These are phyloP conservation scores for Aristolochia fimbriata DNA, from an alignment of 164 flowering plant species.

Conservation along the genomic window DNA sequence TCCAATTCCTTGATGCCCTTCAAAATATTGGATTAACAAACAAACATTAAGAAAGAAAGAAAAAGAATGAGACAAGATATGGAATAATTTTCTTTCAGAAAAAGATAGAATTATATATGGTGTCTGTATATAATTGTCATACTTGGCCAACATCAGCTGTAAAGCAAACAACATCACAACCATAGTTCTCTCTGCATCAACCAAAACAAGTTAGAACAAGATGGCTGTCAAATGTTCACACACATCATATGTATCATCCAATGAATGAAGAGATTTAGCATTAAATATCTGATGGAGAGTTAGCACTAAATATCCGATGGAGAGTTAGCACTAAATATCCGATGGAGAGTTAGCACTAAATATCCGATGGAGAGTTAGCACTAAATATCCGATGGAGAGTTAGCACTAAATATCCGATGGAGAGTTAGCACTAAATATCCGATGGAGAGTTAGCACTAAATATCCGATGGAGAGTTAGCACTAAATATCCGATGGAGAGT, in stretches of 20 bases:
- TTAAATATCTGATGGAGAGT: too few relatives aligned
- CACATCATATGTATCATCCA: too few relatives aligned
- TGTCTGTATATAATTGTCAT: slow-evolving; percentile 12
- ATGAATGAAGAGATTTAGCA: not conserved
- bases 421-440: too few relatives aligned
- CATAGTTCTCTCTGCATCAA: slow-evolving; percentile 80
- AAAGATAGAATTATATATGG: not conserved
- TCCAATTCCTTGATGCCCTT: slow-evolving; percentile 80
- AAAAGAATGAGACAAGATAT: not conserved
- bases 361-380: too few relatives aligned
- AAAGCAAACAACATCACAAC: slow-evolving; percentile 97
- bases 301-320: too few relatives aligned
- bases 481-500: too few relatives aligned
- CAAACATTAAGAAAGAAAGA: not conserved
- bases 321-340: too few relatives aligned
- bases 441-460: too few relatives aligned
- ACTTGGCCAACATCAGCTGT: slow-evolving; percentile 99
- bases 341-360: too few relatives aligned
- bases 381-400: too few relatives aligned
- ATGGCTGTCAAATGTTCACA: not conserved
- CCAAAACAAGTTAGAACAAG: not conserved
- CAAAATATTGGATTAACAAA: slow-evolving; percentile 1
- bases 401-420: too few relatives aligned
- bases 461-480: too few relatives aligned
- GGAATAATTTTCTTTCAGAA: not conserved